A percentile compares a stretch with the other conserved stretches of the same genome.
These are phyloP conservation scores for Pichia sp. DNA, from an alignment of 1,139 yeast species.

Conservation along the genomic window DNA sequence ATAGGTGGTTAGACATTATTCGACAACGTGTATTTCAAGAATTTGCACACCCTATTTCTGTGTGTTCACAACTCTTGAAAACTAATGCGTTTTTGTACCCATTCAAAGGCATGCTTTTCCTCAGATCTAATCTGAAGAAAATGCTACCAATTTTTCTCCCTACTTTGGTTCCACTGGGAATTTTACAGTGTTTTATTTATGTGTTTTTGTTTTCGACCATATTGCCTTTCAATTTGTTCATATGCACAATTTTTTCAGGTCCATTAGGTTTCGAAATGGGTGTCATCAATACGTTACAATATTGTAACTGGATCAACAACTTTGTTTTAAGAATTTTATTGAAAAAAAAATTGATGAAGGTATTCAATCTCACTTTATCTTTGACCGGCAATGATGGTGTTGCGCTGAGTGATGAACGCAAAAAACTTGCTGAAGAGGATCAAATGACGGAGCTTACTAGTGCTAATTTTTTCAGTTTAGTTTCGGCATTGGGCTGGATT, in stretches of 20 bases:
- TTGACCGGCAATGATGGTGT: constrained; percentile 18
- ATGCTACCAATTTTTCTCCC: constrained; percentile 20
- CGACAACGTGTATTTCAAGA: constrained; percentile 15
- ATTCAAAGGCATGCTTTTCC: constrained; percentile 18
- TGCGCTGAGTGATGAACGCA: constrained; percentile 7
- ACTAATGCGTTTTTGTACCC: constrained; percentile 17
- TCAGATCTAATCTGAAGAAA: constrained; percentile 14
- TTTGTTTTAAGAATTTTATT: constrained; percentile 18
- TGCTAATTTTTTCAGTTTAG: constrained; percentile 1
- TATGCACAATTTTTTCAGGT: constrained; percentile 16
- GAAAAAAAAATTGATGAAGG: constrained; percentile 17
- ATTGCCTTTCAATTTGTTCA: constrained; percentile 18
- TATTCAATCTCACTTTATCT: constrained; percentile 23
- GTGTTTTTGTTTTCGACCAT: constrained; percentile 13
- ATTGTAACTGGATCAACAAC: constrained; percentile 17
- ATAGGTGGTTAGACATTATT: constrained; percentile 15
- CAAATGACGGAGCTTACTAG: too few species aligned
- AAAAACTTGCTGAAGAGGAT: too few species aligned
- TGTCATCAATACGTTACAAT: constrained; percentile 16
- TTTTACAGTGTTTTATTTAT: constrained; percentile 15
- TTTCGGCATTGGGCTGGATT: background rate
- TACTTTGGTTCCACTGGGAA: constrained; percentile 16
- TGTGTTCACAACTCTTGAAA: constrained; percentile 12
- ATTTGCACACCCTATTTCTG: constrained; percentile 14
- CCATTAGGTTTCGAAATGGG: constrained; percentile 22